Evolutionary conservation across 345 rosid genomes (phyloP).

Genomic region (Eutrema japonicum): DNA sequence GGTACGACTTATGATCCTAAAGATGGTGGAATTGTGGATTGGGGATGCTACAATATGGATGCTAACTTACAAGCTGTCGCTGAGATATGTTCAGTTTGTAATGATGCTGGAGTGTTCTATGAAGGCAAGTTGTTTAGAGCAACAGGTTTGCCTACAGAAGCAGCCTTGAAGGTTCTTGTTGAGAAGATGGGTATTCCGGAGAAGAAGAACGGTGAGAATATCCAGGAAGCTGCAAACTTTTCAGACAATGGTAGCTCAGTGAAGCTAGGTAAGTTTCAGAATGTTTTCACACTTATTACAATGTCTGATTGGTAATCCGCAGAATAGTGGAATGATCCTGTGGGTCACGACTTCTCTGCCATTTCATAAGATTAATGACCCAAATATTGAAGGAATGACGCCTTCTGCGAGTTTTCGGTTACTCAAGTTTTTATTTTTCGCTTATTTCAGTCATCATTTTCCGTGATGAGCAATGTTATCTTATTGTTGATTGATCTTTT

Average conservation of each 20-base stretch:
- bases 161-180: constrained; percentile 90
- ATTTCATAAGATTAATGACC: too few species aligned
- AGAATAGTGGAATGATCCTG: not conserved
- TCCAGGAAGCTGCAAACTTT: constrained; percentile 59
- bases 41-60: constrained; percentile 85
- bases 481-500: constrained; percentile 9
- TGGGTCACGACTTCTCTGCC: too few species aligned
- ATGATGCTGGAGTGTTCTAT: constrained; percentile 76
- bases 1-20: constrained; percentile 97
- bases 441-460: not conserved
- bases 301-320: constrained; percentile 3
- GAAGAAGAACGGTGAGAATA: constrained; percentile 52
- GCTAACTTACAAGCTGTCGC: constrained; percentile 85
- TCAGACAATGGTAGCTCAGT: constrained; percentile 65
- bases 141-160: constrained; percentile 95
- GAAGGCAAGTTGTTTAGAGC: constrained; percentile 84
- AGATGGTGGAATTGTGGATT: constrained; percentile 88
- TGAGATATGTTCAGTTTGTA: constrained; percentile 83
- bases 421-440: not conserved
- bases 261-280: constrained; percentile 58
- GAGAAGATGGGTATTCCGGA: constrained; percentile 86
- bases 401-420: not conserved
- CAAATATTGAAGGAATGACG: too few species aligned
- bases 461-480: not conserved
- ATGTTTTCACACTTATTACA: constrained; percentile 9